Base-by-base conservation (phyloP, 805 yeast species). In the Kurtzmaniella fragi region DNA sequence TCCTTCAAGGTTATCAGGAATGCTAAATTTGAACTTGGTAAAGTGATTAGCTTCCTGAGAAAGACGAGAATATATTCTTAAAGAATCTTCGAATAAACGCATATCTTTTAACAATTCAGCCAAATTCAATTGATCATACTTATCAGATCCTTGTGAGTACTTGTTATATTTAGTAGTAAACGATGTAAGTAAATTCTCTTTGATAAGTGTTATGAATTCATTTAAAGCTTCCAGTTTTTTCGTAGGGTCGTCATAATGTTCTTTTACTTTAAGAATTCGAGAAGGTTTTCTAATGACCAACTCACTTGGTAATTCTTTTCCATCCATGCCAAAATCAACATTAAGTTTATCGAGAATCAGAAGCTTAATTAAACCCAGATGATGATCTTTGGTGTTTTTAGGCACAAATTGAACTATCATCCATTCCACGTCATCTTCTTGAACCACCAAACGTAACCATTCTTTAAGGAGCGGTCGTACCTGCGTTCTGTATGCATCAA, bases 381-480 rank as follows among this genome's bases (percentile, higher is more conserved):
- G 50, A 30, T 55, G 57, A 39, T 61, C 73, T 38, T 62, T 61
- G 11, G 45, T 46, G n/a, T 57, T 60, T 14, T 54, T 43, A 2
- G 77, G 70, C 3, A 73, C 69, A 50, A 72, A 76, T 35, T 75
- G 67, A 0, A 86, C 58, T 4, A 88, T 70, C 43, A 75, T 64
- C 82, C 89, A 79, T 36, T 79, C 81, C 8, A 82, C 74, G 46
- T 66, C 48, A 32, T 68, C 49, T 39, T 70, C 52, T 30, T 61
- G 47, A 3, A 62, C 64, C 32, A 61, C 46, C 31, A 67, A 52
- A 33, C 72, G 67, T 17, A 85, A 64, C 98, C 99, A 93, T 47
- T 84, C 93, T 35, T 71, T 73, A 16, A 90, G 77, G 47, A 88
- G 64, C 1, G 95, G 95, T 30, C 99, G 73, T 1, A 84, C 88